Evolutionary conservation across 441 rosid genomes (phyloP).

Genomic region (Bocquillonia castaneifolia): DNA sequence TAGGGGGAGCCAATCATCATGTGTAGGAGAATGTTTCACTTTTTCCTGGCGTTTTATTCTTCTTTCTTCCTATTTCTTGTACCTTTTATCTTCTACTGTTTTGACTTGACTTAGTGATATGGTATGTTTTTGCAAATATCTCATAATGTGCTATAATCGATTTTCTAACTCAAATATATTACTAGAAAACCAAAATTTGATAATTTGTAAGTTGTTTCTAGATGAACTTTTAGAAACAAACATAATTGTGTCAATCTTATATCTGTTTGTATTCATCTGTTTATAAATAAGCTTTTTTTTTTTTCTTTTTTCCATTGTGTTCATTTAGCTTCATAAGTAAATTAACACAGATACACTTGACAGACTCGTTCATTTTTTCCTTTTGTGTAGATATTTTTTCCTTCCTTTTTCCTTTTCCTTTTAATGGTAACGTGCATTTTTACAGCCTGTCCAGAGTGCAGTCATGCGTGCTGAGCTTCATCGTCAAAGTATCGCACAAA

Average conservation of each 20-base stretch:
- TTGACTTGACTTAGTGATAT: not conserved
- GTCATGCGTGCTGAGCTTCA: conserved; percentile 89
- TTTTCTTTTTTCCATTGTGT: not conserved
- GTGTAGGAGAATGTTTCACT: not conserved
- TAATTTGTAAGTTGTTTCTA: not conserved
- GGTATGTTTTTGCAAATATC: not conserved
- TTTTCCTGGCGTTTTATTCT: not conserved
- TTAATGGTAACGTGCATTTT: conserved; percentile 17
- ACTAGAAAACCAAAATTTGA: not conserved
- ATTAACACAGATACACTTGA: not conserved
- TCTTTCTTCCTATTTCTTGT: not conserved
- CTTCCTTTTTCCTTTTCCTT: conserved; percentile 7
- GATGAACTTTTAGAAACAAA: not conserved
- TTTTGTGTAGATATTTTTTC: conserved; percentile 6
- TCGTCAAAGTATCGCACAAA: conserved; percentile 85
- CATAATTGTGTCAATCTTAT: not conserved
- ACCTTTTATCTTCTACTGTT: not conserved
- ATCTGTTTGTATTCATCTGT: conserved; percentile 6
- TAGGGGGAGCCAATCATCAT: not conserved
- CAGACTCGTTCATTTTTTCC: too few species aligned
- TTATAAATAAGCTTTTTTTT: not conserved
- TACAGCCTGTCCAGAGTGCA: conserved; percentile 74
- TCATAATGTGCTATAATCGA: not conserved
- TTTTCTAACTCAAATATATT: not conserved
- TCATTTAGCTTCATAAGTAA: not conserved